Evolutionary conservation across 2,329 filamentous ascomycete genomes (phyloP), one percentile per base, ranked within the genome.

Genomic region (Xylariaceae sp.): DNA sequence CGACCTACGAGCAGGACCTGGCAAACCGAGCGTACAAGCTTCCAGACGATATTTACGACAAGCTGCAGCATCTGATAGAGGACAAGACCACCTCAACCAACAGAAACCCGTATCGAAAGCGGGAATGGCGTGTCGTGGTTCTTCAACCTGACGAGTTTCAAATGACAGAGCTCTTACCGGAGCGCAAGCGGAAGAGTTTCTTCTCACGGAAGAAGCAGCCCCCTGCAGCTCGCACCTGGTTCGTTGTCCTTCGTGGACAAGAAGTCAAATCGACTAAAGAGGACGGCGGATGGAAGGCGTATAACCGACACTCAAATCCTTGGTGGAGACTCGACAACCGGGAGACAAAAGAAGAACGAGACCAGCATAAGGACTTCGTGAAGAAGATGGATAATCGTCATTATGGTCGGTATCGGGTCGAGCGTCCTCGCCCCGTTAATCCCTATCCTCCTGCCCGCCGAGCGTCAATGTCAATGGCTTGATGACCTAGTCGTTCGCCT

Each of bases 201-300:
- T 65, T 69, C 55, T 56, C 65, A 9, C 53, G 60, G 6, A 56
- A 56, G 44, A 58, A 23, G 43, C 34, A 48, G 19, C 34, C 36
- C 5, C 57, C 67, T 5, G 21, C 19, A 3, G 49, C 56, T 9
- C 23, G 24, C 2, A 55, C 51, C 19, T 62, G 54, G 50, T 65
- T 67, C 44, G 28, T 68, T 17, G 39, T 68, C 28, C 45, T 68
- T 40, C 61, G 60, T 6, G 64, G 67, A n/a, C 51, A 65, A 43
- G 65, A 65, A 36, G 54, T 67, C 19, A 68, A 67, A 36, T 51
- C 60, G 26, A 61, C 62, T 3, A 67, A 69, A 41, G 61, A 62
- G 28, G 40, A 46, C 11, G 63, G 51, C 11, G 65, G 61, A 31
- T 69, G 65, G 63, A 64, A 51, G 53, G 34, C 45, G 17, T 61